Conservation (phyloP, 805 yeast species). For the Yarrowia sp. region DNA sequence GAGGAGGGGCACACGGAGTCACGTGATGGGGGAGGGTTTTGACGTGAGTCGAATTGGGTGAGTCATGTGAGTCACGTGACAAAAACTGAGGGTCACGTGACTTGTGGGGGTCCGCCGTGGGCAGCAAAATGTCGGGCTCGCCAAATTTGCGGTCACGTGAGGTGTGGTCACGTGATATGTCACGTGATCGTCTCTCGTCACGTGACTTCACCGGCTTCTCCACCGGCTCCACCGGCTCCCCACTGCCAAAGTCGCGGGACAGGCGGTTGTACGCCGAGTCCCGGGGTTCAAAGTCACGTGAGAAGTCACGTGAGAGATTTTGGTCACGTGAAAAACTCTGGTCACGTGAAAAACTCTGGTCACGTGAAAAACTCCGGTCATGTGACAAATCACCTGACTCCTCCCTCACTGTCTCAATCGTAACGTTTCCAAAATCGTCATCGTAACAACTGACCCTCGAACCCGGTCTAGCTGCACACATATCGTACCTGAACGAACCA, state of each 20-base stretch:
- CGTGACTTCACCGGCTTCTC: not conserved
- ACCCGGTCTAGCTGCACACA: conserved; percentile 2
- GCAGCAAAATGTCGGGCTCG: not conserved
- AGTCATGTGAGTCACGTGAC: not conserved
- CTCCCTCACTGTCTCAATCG: not conserved
- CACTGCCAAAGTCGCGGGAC: too few relatives aligned
- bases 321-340: not conserved
- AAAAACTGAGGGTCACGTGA: not conserved
- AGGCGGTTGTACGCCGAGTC: too few relatives aligned
- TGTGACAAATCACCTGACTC: not conserved
- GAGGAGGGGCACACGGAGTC: conserved; percentile 34
- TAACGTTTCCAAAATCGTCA: conserved; percentile 15
- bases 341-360: not conserved
- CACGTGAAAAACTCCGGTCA: not conserved
- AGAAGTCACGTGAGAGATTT: not conserved
- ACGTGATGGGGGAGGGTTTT: conserved; percentile 2
- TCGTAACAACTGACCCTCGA: conserved; percentile 20
- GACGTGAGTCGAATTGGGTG: not conserved
- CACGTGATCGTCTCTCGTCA: too few relatives aligned
- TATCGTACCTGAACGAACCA: conserved; percentile 31
- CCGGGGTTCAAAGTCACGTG: not conserved
- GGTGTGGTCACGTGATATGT: not conserved
- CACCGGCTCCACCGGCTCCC: too few relatives aligned
- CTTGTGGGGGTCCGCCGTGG: conserved; percentile 13
- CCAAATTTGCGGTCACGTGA: not conserved